Percentiles rank a stretch among this genome's conserved stretches.
Evolutionary conservation across 192 early-diverging fungal species (phyloP).

Genomic region (Rhizophagus prolifer): DNA sequence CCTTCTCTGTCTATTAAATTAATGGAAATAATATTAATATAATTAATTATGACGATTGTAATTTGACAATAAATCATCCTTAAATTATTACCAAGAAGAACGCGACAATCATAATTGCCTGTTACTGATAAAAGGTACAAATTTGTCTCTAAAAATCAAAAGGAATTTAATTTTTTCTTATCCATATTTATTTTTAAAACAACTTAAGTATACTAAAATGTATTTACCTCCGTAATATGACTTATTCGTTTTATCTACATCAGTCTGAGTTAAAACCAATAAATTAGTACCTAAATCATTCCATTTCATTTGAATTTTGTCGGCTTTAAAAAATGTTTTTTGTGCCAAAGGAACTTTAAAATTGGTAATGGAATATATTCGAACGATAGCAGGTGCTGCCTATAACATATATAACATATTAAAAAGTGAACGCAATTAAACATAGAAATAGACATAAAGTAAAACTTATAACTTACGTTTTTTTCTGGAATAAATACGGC

Average conservation of each 20-base stretch:
- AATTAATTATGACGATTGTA: background rate
- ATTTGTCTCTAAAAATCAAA: conserved; percentile 65
- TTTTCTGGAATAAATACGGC: conserved; percentile 90
- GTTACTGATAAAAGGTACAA: conserved; percentile 89
- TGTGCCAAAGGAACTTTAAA: conserved; percentile 71
- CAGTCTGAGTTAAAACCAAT: conserved; percentile 90
- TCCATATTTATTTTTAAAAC: background rate
- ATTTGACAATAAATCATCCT: background rate
- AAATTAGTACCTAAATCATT: conserved; percentile 85
- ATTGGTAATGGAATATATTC: conserved; percentile 80
- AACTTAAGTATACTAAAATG: background rate
- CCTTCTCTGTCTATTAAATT: conserved; percentile 67
- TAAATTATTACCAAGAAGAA: conserved; percentile 54
- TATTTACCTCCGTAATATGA: conserved; percentile 84
- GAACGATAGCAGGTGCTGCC: conserved; percentile 81
- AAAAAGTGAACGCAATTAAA: background rate
- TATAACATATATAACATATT: conserved; percentile 9
- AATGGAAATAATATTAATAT: background rate
- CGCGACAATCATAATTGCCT: conserved; percentile 91
- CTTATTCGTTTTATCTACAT: conserved; percentile 92
- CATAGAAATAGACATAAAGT: background rate
- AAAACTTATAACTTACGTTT: conserved; percentile 37
- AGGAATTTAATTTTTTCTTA: background rate
- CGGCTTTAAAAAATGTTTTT: conserved; percentile 96
- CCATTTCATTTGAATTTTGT: conserved; percentile 92